Evolutionary conservation across 345 rosid genomes (phyloP).

Genomic region (Citropsis articulata): DNA sequence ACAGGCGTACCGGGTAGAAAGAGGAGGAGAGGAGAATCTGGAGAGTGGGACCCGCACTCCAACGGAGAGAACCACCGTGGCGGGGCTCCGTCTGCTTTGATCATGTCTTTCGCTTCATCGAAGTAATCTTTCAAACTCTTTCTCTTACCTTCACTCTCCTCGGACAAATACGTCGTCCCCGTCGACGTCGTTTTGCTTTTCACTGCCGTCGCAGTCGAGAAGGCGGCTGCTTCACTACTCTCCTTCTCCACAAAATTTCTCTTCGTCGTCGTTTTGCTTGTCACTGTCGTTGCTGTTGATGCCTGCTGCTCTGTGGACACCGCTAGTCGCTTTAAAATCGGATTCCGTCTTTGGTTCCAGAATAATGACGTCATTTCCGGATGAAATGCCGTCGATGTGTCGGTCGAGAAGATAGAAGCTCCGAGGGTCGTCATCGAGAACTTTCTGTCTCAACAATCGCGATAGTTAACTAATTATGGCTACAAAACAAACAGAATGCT

Average conservation of each 20-base stretch:
- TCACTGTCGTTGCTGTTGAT: background rate
- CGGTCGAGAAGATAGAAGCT: background rate
- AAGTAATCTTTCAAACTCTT: conserved; percentile 42
- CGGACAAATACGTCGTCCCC: background rate
- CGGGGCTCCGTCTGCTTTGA: conserved; percentile 46
- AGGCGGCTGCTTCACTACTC: background rate
- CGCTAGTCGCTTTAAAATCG: background rate
- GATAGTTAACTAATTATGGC: no score
- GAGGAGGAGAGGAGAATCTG: conserved; percentile 47
- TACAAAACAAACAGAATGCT: no score
- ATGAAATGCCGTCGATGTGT: background rate
- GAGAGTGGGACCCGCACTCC: conserved; percentile 30
- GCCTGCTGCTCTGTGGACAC: conserved; percentile 1
- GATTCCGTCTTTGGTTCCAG: background rate
- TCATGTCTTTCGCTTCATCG: conserved; percentile 32
- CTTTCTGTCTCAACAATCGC: background rate
- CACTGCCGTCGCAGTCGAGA: background rate
- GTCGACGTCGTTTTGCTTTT: background rate
- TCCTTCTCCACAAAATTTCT: conserved; percentile 8
- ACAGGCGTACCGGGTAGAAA: conserved; percentile 39
- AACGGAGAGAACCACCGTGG: conserved; percentile 70
- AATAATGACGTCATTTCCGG: background rate
- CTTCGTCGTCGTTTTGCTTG: background rate
- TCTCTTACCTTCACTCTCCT: conserved; percentile 4
- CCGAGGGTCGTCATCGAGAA: conserved; percentile 21